Evolutionary conservation across 345 rosid genomes (phyloP).

Genomic region (Melaleuca alternifolia): DNA sequence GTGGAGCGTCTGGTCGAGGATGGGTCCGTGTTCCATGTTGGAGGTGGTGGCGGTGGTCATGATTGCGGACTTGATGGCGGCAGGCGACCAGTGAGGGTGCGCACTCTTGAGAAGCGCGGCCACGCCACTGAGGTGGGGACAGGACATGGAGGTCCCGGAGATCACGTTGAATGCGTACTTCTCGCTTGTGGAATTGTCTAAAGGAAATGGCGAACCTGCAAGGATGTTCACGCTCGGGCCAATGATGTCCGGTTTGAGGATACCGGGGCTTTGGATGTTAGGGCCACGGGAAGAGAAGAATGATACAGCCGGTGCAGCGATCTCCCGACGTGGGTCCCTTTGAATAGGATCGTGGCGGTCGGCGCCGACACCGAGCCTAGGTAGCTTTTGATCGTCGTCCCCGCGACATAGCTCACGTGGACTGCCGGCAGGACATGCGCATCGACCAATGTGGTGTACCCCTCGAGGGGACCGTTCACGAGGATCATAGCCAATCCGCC

Average conservation of each 20-base stretch:
- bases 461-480: slow-evolving; percentile 5
- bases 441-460: slow-evolving; percentile 20
- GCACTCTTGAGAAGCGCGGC: slow-evolving; percentile 37
- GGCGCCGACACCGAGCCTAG: slow-evolving; percentile 12
- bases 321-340: slow-evolving; percentile 18
- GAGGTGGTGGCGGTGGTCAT: slow-evolving; percentile 25
- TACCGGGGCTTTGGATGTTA: slow-evolving; percentile 24
- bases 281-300: slow-evolving; percentile 52
- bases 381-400: slow-evolving; percentile 20
- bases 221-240: slow-evolving; percentile 30
- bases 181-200: slow-evolving; percentile 1
- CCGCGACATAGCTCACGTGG: slow-evolving; percentile 15
- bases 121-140: slow-evolving; percentile 41
- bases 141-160: slow-evolving; percentile 49
- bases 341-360: slow-evolving; percentile 7
- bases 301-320: slow-evolving; percentile 23
- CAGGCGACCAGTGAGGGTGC: slow-evolving; percentile 40
- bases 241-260: slow-evolving; percentile 40
- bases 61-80: slow-evolving; percentile 40
- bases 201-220: slow-evolving; percentile 22
- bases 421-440: slow-evolving; percentile 11
- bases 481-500: slow-evolving; percentile 25
- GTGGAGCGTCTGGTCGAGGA: slow-evolving; percentile 30
- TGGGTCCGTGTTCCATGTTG: slow-evolving; percentile 15
- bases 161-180: slow-evolving; percentile 15